phyloP scores from a whole-genome alignment of 2,329 filamentous ascomycete genomes.

The Aspergillus versicolor region DNA sequence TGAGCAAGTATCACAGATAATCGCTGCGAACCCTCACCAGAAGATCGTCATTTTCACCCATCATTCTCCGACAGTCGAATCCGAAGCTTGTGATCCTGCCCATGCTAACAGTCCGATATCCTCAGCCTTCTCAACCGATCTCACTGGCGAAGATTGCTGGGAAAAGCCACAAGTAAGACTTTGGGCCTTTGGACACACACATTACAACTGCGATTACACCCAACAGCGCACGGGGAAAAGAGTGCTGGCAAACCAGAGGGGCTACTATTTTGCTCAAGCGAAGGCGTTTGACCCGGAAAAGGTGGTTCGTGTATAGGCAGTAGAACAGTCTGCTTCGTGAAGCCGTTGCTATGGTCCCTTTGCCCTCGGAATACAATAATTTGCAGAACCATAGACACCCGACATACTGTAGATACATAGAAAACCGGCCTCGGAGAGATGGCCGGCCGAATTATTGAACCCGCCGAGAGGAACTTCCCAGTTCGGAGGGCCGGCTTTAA shows the following conservation, averaged over 20 bases:
- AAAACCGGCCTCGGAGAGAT: not conserved
- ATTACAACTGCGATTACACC: constrained; percentile 45
- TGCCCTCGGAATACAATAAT: too few species aligned
- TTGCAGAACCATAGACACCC: too few species aligned
- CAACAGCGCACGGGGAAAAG: constrained; percentile 32
- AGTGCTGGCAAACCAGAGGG: constrained; percentile 43
- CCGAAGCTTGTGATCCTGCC: constrained; percentile 28
- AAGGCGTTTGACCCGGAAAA: constrained; percentile 35
- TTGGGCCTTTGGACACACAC: constrained; percentile 53
- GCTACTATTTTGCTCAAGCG: constrained; percentile 42
- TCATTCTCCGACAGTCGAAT: constrained; percentile 34
- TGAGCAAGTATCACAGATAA: constrained; percentile 32
- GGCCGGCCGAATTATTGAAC: not conserved
- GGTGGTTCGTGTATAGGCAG: constrained; percentile 17
- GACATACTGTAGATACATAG: too few species aligned
- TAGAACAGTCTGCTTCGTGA: too few species aligned
- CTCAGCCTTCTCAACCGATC: constrained; percentile 45
- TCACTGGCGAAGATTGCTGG: constrained; percentile 42
- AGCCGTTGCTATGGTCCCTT: too few species aligned
- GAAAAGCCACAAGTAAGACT: constrained; percentile 36
- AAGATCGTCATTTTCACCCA: constrained; percentile 42
- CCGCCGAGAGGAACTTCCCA: not conserved
- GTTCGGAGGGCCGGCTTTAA: constrained; percentile 7
- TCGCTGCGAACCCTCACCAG: constrained; percentile 28
- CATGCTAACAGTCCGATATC: constrained; percentile 33